Conservation (phyloP, 345 rosid species). For the Moricandia moricandioides region DNA sequence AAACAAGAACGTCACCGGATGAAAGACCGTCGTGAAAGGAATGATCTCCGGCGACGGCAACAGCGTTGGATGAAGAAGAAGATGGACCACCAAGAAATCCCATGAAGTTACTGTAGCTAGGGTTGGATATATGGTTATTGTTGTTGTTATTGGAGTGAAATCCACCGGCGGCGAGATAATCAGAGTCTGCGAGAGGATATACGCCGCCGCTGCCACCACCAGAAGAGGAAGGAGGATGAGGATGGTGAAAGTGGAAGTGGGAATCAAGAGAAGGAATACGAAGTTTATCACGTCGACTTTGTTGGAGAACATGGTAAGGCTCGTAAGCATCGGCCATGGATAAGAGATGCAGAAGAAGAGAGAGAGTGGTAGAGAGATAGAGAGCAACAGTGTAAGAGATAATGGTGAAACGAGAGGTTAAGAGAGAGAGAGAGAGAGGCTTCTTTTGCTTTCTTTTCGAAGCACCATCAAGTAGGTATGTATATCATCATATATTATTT, state of each 20-base stretch:
- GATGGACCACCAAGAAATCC: constrained; percentile 41
- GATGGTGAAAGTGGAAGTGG: constrained; percentile 27
- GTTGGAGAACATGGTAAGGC: constrained; percentile 92
- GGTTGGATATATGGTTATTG: constrained; percentile 44
- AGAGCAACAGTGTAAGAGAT: constrained; percentile 51
- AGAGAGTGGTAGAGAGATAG: neutral
- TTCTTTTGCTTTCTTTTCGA: constrained; percentile 30
- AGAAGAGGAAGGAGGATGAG: constrained; percentile 25
- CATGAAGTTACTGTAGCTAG: constrained; percentile 52
- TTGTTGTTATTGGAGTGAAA: constrained; percentile 46
- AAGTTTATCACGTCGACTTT: constrained; percentile 87
- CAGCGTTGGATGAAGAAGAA: constrained; percentile 30
- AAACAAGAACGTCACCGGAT: constrained; percentile 46
- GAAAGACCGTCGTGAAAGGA: constrained; percentile 38
- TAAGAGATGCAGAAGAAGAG: constrained; percentile 8
- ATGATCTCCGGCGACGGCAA: constrained; percentile 36
- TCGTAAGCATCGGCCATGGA: constrained; percentile 64
- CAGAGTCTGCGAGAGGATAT: constrained; percentile 53
- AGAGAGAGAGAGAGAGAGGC: constrained; percentile 25
- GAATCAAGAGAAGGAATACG: constrained; percentile 45
- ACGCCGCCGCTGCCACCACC: constrained; percentile 32
- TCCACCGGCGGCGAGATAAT: constrained; percentile 48
- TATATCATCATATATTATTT: constrained; percentile 11
- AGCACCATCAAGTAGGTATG: constrained; percentile 27
- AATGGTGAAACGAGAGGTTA: constrained; percentile 65